These are phyloP conservation scores for Triticum dicoccoides DNA, from an alignment of 176 grass and related monocot species.

Conservation along the genomic window DNA sequence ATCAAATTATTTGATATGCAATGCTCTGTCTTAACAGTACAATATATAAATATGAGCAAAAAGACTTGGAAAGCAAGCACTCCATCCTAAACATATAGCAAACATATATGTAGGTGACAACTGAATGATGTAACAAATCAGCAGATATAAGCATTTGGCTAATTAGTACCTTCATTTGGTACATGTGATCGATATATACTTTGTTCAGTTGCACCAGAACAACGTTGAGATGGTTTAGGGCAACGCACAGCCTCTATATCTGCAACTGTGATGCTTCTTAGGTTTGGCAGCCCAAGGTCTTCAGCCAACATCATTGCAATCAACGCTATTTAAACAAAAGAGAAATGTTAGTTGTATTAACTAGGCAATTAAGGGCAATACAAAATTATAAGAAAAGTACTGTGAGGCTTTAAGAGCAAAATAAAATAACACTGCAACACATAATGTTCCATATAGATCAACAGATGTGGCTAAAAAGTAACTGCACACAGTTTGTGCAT, in stretches of 20 bases:
- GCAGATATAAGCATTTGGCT: neutral
- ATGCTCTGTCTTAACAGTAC: slow-evolving; percentile 15
- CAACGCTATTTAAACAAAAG: slow-evolving; percentile 42
- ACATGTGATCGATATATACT: neutral
- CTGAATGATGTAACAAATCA: slow-evolving; percentile 4
- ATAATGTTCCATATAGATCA: neutral
- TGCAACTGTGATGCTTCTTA: slow-evolving; percentile 34
- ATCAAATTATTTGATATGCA: neutral
- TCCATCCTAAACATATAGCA: neutral
- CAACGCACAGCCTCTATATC: slow-evolving; percentile 24
- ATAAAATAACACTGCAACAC: neutral
- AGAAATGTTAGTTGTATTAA: neutral
- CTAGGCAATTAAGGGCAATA: neutral
- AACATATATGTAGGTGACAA: slow-evolving; percentile 3
- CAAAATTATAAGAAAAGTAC: neutral
- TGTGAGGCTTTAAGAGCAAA: neutral
- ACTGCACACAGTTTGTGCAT: neutral
- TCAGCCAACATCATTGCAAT: slow-evolving; percentile 52
- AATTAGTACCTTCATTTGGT: slow-evolving; percentile 30
- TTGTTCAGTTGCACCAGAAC: slow-evolving; percentile 19
- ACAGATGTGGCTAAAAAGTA: neutral
- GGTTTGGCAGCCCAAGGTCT: slow-evolving; percentile 36
- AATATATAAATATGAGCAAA: neutral
- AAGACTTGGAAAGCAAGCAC: neutral
- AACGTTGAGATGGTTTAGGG: slow-evolving; percentile 22